Base-by-base conservation (phyloP, 805 yeast genomes). In the Yamadazyma philogaea region DNA sequence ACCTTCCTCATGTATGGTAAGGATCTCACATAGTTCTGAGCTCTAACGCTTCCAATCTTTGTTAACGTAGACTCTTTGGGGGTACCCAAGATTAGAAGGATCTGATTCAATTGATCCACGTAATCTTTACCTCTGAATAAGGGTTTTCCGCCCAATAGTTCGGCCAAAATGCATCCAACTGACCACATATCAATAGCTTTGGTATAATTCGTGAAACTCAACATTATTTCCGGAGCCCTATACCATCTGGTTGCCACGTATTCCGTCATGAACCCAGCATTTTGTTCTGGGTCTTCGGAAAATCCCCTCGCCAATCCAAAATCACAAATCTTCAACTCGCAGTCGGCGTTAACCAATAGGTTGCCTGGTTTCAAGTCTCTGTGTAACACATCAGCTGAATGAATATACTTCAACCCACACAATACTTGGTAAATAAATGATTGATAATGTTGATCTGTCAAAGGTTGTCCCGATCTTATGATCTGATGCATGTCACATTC, bases 221-320 rank as follows among this genome's bases (percentile, higher is more conserved):
- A 73, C 89, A 93, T 91, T 64, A 93, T 89, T 59, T 93, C 99
- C 0, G 99, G 99, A 3, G 99, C 99, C 52, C 99, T 74, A 64
- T 93, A 93, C 99, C 99, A 93, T 61, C 99, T 77, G 1, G 99
- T 93, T 24, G 99, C 98, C 20, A 93, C 99, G 60, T 93, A 93
- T 63, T 91, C 98, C 1, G 99, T 93, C 72, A 91, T 70, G 56
- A 88, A 91, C n/a, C 96, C 97, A 24, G 86, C 85, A 53, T 89
- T 88, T 53, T 82, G 86, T 46, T 82, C 90, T 0, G 89, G 86
- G 55, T 82, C 84, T 46, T 81, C 81, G 7, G 88, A 80, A 52
- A 84, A 89, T 28, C 97, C 96, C 60, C 97, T 77, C 1, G 98
- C 97, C 45, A 91, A 74, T 14, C 99, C 98, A 62, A 91, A 91